These are phyloP conservation scores for Fusarium sp. DNA, from an alignment of 2,329 filamentous ascomycete species.

Conservation along the genomic window DNA sequence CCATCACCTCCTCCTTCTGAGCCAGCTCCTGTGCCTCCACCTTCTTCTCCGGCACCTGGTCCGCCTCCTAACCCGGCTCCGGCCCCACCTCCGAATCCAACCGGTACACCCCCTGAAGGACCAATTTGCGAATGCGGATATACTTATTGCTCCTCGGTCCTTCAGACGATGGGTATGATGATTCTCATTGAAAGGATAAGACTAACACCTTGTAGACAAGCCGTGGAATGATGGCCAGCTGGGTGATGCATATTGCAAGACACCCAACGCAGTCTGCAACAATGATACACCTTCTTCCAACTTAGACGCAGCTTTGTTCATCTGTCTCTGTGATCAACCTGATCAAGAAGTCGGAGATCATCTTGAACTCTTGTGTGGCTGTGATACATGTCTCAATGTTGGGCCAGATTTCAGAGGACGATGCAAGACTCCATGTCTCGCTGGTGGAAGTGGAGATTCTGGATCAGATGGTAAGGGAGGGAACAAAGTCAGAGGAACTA, in stretches of 20 bases:
- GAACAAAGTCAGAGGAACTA: conserved; percentile 9
- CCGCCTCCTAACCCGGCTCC: conserved; percentile 39
- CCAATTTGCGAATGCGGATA: conserved; percentile 56
- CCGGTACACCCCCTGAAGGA: conserved; percentile 39
- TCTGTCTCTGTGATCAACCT: conserved; percentile 52
- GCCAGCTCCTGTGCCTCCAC: conserved; percentile 11
- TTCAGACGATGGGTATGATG: conserved; percentile 51
- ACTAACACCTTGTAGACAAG: conserved; percentile 40
- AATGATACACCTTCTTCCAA: conserved; percentile 46
- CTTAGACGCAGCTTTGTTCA: conserved; percentile 50
- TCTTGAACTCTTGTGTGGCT: conserved; percentile 54
- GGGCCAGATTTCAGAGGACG: conserved; percentile 54
- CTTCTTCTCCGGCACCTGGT: conserved; percentile 34
- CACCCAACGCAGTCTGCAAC: conserved; percentile 50
- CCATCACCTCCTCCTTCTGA: conserved; percentile 15
- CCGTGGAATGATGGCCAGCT: conserved; percentile 51
- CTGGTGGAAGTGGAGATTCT: conserved; percentile 20
- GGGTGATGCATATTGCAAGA: conserved; percentile 51
- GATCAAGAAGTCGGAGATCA: conserved; percentile 49
- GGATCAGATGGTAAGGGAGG: neutral
- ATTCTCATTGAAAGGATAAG: rapidly evolving
- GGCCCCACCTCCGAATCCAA: conserved; percentile 33
- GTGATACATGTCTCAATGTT: conserved; percentile 54
- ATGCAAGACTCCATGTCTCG: conserved; percentile 52
- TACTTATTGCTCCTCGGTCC: conserved; percentile 55